Conservation (phyloP, 192 early-diverging fungal species). For the Piromyces sp. region DNA sequence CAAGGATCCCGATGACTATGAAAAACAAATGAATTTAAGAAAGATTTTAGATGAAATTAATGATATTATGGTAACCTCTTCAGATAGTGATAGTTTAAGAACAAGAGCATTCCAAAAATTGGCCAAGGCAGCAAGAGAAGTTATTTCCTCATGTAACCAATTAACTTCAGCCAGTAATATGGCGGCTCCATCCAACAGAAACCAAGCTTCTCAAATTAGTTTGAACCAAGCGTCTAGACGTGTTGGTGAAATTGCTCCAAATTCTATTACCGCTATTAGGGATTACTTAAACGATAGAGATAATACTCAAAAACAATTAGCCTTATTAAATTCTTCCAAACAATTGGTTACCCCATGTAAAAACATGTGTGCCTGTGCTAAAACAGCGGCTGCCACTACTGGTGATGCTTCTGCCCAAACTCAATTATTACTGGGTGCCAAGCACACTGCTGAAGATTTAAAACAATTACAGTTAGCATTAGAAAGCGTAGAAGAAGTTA, state of each 20-base stretch:
- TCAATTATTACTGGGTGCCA: slow-evolving; percentile 10
- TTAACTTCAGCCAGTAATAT: slow-evolving; percentile 19
- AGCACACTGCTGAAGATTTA: slow-evolving; percentile 17
- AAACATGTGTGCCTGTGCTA: slow-evolving; percentile 13
- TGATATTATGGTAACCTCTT: neutral
- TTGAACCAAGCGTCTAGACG: slow-evolving; percentile 21
- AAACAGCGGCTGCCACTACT: slow-evolving; percentile 19
- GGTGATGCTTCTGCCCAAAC: slow-evolving; percentile 17
- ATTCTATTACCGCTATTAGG: slow-evolving; percentile 12
- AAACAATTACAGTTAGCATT: slow-evolving; percentile 12
- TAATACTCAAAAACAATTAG: slow-evolving; percentile 16
- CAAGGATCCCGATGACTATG: neutral
- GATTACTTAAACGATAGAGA: slow-evolving; percentile 6
- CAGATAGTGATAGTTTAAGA: slow-evolving; percentile 16
- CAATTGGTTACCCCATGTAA: slow-evolving; percentile 18
- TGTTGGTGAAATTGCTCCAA: slow-evolving; percentile 17
- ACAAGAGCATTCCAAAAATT: slow-evolving; percentile 16
- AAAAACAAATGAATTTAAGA: slow-evolving; percentile 1
- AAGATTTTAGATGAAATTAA: neutral
- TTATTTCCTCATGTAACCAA: slow-evolving; percentile 23
- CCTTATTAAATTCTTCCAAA: slow-evolving; percentile 25
- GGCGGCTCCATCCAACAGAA: slow-evolving; percentile 22
- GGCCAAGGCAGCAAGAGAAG: slow-evolving; percentile 19
- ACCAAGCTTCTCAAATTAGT: slow-evolving; percentile 28
- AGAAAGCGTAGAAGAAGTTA: slow-evolving; percentile 19